These are phyloP conservation scores for Xylariaceae sp. DNA, from an alignment of 2,329 filamentous ascomycete species.

Conservation along the genomic window DNA sequence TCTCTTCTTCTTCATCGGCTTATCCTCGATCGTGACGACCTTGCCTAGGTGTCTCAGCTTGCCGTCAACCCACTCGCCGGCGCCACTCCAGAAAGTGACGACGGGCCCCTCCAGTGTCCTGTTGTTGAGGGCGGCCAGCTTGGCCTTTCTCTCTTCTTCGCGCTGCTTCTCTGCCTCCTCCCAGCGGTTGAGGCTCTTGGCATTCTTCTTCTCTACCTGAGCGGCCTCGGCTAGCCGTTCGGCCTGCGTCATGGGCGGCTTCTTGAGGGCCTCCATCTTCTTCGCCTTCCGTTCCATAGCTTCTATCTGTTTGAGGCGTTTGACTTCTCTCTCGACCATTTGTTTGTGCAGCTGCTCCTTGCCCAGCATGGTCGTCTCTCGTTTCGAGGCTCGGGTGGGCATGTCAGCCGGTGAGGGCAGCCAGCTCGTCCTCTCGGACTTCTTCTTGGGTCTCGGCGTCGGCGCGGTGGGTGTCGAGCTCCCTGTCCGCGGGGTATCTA, in stretches of 20 bases:
- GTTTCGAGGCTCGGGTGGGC: conserved; percentile 51
- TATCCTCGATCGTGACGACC: conserved; percentile 54
- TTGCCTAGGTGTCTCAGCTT: conserved; percentile 65
- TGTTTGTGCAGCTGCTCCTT: conserved; percentile 60
- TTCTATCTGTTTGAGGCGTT: conserved; percentile 62
- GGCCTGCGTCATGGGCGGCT: conserved; percentile 77
- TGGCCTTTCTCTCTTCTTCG: conserved; percentile 73
- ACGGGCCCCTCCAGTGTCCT: conserved; percentile 82
- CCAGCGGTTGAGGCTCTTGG: conserved; percentile 87
- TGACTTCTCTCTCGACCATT: conserved; percentile 64
- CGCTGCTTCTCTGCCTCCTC: conserved; percentile 86
- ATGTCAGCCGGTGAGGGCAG: conserved; percentile 46
- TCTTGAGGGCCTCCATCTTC: conserved; percentile 64
- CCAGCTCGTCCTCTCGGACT: conserved; percentile 53
- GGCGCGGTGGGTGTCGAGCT: conserved; percentile 29
- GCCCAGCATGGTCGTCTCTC: conserved; percentile 49
- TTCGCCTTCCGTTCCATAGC: conserved; percentile 62
- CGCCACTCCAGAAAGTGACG: conserved; percentile 89
- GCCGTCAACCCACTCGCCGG: conserved; percentile 71
- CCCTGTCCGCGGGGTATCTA: conserved; percentile 35
- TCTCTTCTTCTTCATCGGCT: conserved; percentile 44
- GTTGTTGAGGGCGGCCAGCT: conserved; percentile 80
- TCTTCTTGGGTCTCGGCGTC: conserved; percentile 48
- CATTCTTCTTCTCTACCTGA: conserved; percentile 75
- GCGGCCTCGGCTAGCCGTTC: conserved; percentile 78